Base-by-base conservation (phyloP, 176 grass and related monocot species). In the Hyparrhenia diplandra region DNA sequence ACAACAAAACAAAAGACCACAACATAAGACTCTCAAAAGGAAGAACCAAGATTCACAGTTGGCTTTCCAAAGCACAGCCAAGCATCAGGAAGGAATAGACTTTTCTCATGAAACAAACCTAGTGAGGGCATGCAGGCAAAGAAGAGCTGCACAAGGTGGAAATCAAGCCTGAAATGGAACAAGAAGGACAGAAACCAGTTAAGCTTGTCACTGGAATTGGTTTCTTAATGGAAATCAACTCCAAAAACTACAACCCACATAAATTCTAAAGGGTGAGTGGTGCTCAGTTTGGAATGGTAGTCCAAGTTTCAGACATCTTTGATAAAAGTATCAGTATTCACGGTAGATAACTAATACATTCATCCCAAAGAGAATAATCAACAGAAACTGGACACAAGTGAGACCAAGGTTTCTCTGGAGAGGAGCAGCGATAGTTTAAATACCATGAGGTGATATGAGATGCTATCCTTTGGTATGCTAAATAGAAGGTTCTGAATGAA, bases 231-330 rank as follows among this genome's bases (percentile, higher is more conserved):
- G n/a, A n/a, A n/a, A n/a, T n/a, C n/a, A n/a, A n/a, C n/a, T n/a
- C n/a, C 34, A 78, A 43, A 74, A 60, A 8, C 46, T 47, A n/a
- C 49, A 61, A 61, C 27, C 5, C 60, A 59, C 17, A 6, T 14
- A 67, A 61, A 61, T n/a, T n/a, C 64, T 58, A 54, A 58, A 79
- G n/a, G 21, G 21, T 20, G n/a, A 78, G 73, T 79, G 66, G 43
- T 72, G 7, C 20, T 43, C 8, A 54, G 31, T 64, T 31, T 41
- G 24, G 31, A 77, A 51, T 32, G 32, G 24, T 10, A 6, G 57
- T 66, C 13, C n/a, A 72, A 37, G 42, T 70, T 75, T 34, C 12
- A 73, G 10, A 75, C 7, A 75, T 51, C 5, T 13, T 76, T n/a
- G 2, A 18, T 45, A 63, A 13, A 12, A 47, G 14, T 47, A 47